Base-by-base conservation (phyloP, 345 rosid genomes). In the Corchorus olitorius region DNA sequence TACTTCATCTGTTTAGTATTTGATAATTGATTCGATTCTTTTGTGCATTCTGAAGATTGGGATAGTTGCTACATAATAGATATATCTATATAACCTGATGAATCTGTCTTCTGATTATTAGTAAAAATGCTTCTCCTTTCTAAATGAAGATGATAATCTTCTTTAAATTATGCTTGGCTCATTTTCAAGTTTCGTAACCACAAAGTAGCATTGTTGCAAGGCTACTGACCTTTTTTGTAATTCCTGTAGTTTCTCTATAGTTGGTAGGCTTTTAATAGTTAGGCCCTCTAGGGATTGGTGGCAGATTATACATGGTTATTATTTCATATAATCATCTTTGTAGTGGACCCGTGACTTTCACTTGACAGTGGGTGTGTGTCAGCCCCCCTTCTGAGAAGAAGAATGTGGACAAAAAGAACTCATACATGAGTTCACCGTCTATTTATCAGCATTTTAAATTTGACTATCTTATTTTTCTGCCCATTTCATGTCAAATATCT, bases 91-190 rank as follows among this genome's bases (percentile, higher is more conserved):
- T 22, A 17, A 43, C 20, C 33, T 75, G 41, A 15, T n/a, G 6
- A 14, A 65, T 73, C 52, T 66, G 52, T 65, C 65, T 56, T 46
- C 14, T 48, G 63, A 41, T 67, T 70, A 35, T 9, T 70, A 34
- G 54, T 22, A 27, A 27, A 46, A 65, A 59, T 20, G 73, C 67
- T 54, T 71, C 53, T 13, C 4, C 13, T 49, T 43, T 75, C 49
- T 35, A 64, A 27, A 78, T 64, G 54, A 15, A 53, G 65, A 72
- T 72, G 41, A 27, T 59, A 41, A 15, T 73, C 65, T 43, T 39
- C 67, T 59, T 56, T 58, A 10, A 4, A 45, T 8, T 43, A 60
- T 35, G 33, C 34, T 71, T 53, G 46, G 34, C 9, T n/a, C 14
- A 10, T 43, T 10, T 54, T 71, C 49, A 6, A 17, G 62, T 53